Evolutionary conservation across 192 early-diverging fungal species (phyloP), one percentile per base, ranked within the genome.

Genomic region (Entomortierella parvispora): DNA sequence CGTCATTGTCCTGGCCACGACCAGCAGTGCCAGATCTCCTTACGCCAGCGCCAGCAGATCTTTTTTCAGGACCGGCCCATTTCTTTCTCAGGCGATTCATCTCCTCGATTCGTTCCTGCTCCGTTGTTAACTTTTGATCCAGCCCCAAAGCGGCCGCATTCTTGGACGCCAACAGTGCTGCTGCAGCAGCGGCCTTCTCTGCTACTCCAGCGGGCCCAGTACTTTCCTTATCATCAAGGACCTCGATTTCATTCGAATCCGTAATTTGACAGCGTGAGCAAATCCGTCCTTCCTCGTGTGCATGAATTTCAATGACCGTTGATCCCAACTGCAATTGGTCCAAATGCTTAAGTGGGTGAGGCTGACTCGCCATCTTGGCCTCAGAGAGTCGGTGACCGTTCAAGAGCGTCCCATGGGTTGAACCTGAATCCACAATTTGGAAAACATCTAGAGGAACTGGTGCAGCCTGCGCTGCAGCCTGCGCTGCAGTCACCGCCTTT

Each of bases 361-460:
- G 93, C 25, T 83, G 75, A 66, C 90, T 92, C 22, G 87, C 82
- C 3, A 69, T 55, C 65, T 91, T 94, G 43, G 90, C 37, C 4
- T 82, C 80, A 0, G 91, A 92, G 12, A 94, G 77, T 28, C 93
- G 81, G 26, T 71, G 45, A 8, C 80, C 83, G 67, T 94, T 93
- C 37, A 93, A 65, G 64, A 90, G 88, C 1, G 93, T 93, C 4
- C 93, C 93, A 50, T 94, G 90, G 6, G 87, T 89, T 14, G 93
- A 94, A 8, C 92, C 92, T 28, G 79, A 80, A 51, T 92, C 91
- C 5, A 86, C 80, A 33, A 92, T 71, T 60, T 77, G 88, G 26
- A 89, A 81, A 3, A 57, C 66, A n/a, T 69, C 77, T 2, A 67
- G 9, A 37, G 22, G 65, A 2, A 52, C 53, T 9, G 61, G 45